Percentiles rank a stretch among this genome's conserved stretches.
phyloP scores from a whole-genome alignment of 1,139 yeast species.

The Debaryomyces sp. region DNA sequence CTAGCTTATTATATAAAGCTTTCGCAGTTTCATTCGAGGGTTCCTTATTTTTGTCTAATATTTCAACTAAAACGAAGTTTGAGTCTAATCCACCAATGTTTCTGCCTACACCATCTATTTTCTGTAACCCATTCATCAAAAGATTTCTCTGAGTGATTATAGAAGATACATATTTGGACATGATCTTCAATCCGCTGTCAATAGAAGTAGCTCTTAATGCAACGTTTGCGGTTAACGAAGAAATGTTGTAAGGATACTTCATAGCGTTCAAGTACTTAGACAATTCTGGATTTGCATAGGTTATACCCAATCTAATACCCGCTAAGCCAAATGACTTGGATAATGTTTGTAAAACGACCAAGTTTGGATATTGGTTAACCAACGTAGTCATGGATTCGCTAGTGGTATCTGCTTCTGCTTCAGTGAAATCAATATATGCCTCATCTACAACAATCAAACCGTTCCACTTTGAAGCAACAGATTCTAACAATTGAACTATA shows the following conservation, averaged over 20 bases:
- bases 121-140: slow-evolving; percentile 54
- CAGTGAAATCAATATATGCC: slow-evolving; percentile 88
- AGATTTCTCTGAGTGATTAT: slow-evolving; percentile 58
- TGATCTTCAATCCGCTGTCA: slow-evolving; percentile 53
- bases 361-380: slow-evolving; percentile 78
- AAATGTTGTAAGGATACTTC: slow-evolving; percentile 95
- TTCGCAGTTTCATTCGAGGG: slow-evolving; percentile 76
- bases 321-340: slow-evolving; percentile 97
- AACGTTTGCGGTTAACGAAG: slow-evolving; percentile 74
- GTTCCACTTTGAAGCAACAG: slow-evolving; percentile 53
- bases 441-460: slow-evolving; percentile 91
- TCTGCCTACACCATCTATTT: slow-evolving; percentile 64
- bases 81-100: slow-evolving; percentile 89
- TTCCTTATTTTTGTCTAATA: slow-evolving; percentile 59
- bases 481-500: slow-evolving; percentile 54
- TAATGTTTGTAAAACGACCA: slow-evolving; percentile 87
- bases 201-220: slow-evolving; percentile 73
- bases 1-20: slow-evolving; percentile 66
- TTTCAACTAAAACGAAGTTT: slow-evolving; percentile 76
- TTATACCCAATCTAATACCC: slow-evolving; percentile 86
- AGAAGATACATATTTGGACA: slow-evolving; percentile 56
- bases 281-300: slow-evolving; percentile 63
- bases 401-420: slow-evolving; percentile 12
- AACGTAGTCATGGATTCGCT: slow-evolving; percentile 73
- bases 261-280: slow-evolving; percentile 76